These are phyloP conservation scores for Cytospora piceae DNA, from an alignment of 2,329 filamentous ascomycete genomes.

Conservation along the genomic window DNA sequence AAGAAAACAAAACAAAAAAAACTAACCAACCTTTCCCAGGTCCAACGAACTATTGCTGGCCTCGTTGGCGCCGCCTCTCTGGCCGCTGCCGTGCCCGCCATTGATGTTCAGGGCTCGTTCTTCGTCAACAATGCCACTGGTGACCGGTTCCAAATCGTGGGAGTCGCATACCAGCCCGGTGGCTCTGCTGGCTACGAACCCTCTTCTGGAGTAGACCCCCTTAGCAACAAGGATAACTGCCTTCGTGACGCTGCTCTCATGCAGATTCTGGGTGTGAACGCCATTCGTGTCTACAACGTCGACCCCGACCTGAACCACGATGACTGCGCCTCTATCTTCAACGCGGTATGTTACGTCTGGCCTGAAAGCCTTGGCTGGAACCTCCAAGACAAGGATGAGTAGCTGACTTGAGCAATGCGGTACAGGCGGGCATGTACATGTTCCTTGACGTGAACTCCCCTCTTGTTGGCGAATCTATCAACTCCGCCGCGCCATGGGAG, in stretches of 20 bases:
- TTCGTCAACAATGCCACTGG: constrained; percentile 64
- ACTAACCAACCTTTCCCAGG: constrained; percentile 22
- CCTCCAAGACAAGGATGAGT: not conserved
- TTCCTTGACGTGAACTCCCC: constrained; percentile 71
- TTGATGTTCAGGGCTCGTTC: constrained; percentile 59
- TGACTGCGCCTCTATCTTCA: constrained; percentile 69
- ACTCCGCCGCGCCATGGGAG: constrained; percentile 58
- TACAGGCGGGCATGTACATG: constrained; percentile 68
- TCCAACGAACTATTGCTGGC: constrained; percentile 14
- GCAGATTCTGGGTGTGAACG: constrained; percentile 67
- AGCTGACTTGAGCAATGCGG: constrained; percentile 2
- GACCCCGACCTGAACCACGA: constrained; percentile 69
- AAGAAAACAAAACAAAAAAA: not conserved
- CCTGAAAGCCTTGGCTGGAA: not conserved
- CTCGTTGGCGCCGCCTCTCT: constrained; percentile 48
- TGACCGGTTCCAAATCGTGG: constrained; percentile 67
- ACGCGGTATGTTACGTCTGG: constrained; percentile 49
- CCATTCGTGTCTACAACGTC: constrained; percentile 72
- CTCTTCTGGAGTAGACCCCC: constrained; percentile 56
- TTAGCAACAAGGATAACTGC: constrained; percentile 62
- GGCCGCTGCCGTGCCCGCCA: constrained; percentile 59
- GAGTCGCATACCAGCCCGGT: constrained; percentile 71
- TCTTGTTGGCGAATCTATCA: constrained; percentile 59
- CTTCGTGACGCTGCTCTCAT: constrained; percentile 68
- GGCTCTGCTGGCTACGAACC: constrained; percentile 66